Conservation (phyloP, 305 asterid genomes). For the Plantago coronopus region DNA sequence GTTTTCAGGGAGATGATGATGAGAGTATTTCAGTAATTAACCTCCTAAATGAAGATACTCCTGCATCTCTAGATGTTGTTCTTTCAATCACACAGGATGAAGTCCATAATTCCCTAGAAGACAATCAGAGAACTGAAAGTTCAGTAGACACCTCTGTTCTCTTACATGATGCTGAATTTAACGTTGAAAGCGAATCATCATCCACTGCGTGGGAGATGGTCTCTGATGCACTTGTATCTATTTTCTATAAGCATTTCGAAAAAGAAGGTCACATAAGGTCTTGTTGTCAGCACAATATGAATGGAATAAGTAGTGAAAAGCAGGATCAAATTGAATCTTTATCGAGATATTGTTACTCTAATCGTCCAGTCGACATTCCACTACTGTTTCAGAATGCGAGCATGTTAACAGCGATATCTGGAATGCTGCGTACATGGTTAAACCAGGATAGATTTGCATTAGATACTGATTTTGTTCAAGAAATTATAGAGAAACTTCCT, state of each 20-base stretch:
- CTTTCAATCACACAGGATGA: slow-evolving; percentile 33
- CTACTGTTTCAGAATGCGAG: slow-evolving; percentile 42
- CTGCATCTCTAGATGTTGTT: slow-evolving; percentile 55
- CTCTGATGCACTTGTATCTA: slow-evolving; percentile 40
- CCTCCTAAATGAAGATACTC: slow-evolving; percentile 62
- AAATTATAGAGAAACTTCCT: slow-evolving; percentile 80
- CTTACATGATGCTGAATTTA: slow-evolving; percentile 52
- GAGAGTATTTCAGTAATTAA: slow-evolving; percentile 59
- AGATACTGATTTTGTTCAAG: slow-evolving; percentile 82
- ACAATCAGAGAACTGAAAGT: slow-evolving; percentile 35
- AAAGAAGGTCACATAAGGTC: slow-evolving; percentile 54
- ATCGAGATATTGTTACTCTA: slow-evolving; percentile 53
- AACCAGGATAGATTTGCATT: slow-evolving; percentile 79
- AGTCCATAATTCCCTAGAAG: slow-evolving; percentile 30
- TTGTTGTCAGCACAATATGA: slow-evolving; percentile 59
- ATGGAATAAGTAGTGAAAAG: slow-evolving; percentile 31
- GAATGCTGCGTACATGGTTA: slow-evolving; percentile 63
- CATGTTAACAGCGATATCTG: slow-evolving; percentile 50
- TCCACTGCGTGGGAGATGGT: slow-evolving; percentile 79
- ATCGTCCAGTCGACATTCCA: slow-evolving; percentile 42
- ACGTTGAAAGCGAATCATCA: slow-evolving; percentile 64
- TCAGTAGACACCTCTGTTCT: slow-evolving; percentile 28
- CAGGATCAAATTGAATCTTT: slow-evolving; percentile 42
- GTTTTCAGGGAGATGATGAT: slow-evolving; percentile 49
- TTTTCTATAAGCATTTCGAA: slow-evolving; percentile 48